Conservation (phyloP, 176 grass and related monocot genomes). For the Elymus sibiricus region DNA sequence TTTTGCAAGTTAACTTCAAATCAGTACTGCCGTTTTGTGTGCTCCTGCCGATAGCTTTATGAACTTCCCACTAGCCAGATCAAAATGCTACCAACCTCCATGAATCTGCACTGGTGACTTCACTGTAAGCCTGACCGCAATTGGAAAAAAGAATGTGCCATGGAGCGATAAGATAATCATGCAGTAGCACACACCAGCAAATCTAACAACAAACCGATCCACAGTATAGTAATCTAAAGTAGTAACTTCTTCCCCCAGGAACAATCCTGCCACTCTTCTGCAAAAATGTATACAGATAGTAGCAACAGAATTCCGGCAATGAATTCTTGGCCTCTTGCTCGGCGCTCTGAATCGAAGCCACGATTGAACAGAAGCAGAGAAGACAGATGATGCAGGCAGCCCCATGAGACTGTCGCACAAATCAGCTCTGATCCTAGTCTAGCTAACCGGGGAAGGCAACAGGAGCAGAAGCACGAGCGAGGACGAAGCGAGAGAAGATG, state of each 20-base stretch:
- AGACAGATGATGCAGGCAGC: neutral
- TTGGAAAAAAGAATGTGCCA: neutral
- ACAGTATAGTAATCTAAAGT: neutral
- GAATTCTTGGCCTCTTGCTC: neutral
- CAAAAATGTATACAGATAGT: neutral
- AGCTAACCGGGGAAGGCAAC: neutral
- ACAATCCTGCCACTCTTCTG: neutral
- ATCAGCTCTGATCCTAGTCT: neutral
- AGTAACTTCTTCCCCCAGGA: neutral
- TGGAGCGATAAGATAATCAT: neutral
- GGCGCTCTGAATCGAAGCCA: neutral
- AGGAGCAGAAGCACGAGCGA: neutral
- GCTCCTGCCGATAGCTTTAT: neutral
- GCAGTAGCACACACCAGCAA: neutral
- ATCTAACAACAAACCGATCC: neutral
- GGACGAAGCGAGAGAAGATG: slow-evolving; percentile 2
- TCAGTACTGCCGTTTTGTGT: neutral
- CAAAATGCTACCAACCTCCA: neutral
- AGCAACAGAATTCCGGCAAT: neutral
- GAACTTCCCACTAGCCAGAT: neutral
- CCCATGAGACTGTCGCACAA: neutral
- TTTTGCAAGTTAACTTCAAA: slow-evolving; percentile 24
- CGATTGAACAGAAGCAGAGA: neutral
- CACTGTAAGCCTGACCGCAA: neutral
- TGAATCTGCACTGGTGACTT: neutral